Base-by-base conservation (phyloP, 208 protist genomes). In the Tritrichomonas foetus region DNA sequence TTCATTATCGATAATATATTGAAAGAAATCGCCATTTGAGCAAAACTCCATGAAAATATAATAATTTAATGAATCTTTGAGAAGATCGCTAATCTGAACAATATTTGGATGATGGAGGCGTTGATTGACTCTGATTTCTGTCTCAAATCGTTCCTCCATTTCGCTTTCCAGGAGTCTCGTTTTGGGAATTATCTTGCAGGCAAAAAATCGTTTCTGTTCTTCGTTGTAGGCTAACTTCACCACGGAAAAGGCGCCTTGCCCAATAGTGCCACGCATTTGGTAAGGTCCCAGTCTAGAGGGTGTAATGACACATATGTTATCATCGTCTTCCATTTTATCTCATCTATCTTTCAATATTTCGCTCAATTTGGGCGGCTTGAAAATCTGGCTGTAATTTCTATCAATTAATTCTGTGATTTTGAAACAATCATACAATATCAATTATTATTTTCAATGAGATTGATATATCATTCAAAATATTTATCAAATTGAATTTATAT, bases 1-100 rank as follows among this genome's bases (percentile, higher is more conserved):
- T 30, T 36, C 41, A 82, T 82, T 82, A 53, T 82, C 74, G n/a
- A 82, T 41, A 50, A 82, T 82, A 53, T 47, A 82, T 50, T 50
- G 9, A 41, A 41, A 82, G 41, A 82, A 50, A 50, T 50, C 41
- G 47, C 74, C 74, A 82, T 82, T 20, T 50, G 50, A 53, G n/a
- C n/a, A n/a, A n/a, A n/a, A n/a, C n/a, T n/a, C n/a, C n/a, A n/a
- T n/a, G n/a, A n/a, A n/a, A n/a, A 82, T 82, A 82, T 82, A 82
- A n/a, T 50, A 50, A 25, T 82, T 82, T 20, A 82, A 47, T 82
- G 47, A 33, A 41, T 82, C 74, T 11, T 25, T 47, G 30, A 82
- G 41, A 49, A 82, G 74, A 82, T 82, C 74, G 30, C 47, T 82
- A 50, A 82, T 82, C 50, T 72, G 5, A 9, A 78, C 74, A 44